Conservation (phyloP, 768 basidiomycete species). For the Pleurotus tuoliensis region DNA sequence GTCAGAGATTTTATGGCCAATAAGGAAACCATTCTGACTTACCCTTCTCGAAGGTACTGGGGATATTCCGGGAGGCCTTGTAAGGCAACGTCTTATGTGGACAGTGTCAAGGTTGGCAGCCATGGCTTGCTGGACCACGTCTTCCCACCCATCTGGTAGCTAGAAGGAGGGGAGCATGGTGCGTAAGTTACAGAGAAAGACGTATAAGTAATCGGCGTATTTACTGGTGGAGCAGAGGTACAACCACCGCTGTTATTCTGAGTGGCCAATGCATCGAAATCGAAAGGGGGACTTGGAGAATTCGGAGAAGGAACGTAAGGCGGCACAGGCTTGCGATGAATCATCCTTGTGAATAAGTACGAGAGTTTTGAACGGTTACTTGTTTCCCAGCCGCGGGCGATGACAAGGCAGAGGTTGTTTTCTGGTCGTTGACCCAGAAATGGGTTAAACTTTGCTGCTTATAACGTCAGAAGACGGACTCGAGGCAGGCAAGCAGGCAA, state of each 20-base stretch:
- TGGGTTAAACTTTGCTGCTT: not conserved
- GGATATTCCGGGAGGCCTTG: conserved; percentile 3
- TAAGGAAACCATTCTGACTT: not conserved
- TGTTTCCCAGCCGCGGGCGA: no score
- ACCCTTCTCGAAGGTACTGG: not conserved
- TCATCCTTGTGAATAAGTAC: conserved; percentile 28
- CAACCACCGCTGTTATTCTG: not conserved
- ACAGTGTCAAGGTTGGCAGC: conserved; percentile 1
- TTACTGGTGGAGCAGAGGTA: conserved; percentile 7
- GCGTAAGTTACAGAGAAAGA: not conserved
- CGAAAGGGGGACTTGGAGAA: conserved; percentile 36
- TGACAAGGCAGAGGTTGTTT: conserved; percentile 2
- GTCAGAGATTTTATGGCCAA: not conserved
- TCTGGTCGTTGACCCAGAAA: not conserved
- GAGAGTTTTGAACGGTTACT: conserved; percentile 9
- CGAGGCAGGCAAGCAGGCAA: conserved; percentile 1
- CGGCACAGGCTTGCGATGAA: conserved; percentile 71
- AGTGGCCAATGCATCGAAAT: not conserved
- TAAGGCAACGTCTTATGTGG: not conserved
- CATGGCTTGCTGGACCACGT: conserved; percentile 20
- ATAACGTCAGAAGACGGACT: not conserved
- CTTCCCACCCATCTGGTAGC: conserved; percentile 33
- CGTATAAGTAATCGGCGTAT: not conserved
- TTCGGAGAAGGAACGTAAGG: conserved; percentile 58
- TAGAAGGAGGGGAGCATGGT: conserved; percentile 9